These are phyloP conservation scores for Noccaea bulbosa DNA, from an alignment of 345 rosid species.

Conservation along the genomic window DNA sequence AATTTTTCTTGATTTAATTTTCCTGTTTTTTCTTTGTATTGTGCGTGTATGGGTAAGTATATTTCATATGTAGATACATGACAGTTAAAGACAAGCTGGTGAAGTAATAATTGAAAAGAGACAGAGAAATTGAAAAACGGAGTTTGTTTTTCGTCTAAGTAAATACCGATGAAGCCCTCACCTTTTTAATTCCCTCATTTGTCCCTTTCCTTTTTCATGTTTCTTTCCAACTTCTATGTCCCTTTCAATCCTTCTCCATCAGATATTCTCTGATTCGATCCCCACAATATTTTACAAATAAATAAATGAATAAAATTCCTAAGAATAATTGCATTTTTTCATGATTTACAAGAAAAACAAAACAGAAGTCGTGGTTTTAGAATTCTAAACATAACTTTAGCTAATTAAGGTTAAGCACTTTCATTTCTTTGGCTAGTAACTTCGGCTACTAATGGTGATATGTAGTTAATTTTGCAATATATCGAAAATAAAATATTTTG, in stretches of 20 bases:
- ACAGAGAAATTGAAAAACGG: conserved; percentile 36
- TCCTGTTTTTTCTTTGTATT: not conserved
- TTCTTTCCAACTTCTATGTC: conserved; percentile 59
- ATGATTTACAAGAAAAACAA: no score
- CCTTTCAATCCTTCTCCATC: conserved; percentile 77
- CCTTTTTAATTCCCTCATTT: conserved; percentile 66
- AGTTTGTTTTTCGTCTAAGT: conserved; percentile 47
- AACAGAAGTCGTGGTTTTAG: no score
- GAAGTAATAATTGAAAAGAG: conserved; percentile 45
- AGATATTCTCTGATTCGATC: conserved; percentile 67
- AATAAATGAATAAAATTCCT: not conserved
- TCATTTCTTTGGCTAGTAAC: no score
- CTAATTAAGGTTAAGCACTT: no score
- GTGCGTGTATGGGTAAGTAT: conserved; percentile 30
- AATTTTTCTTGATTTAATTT: not conserved
- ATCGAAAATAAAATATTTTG: not conserved
- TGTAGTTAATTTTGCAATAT: not conserved
- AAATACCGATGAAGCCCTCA: conserved; percentile 57
- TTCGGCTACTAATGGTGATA: not conserved
- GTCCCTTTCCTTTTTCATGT: conserved; percentile 69
- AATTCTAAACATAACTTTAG: no score
- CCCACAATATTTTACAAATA: not conserved
- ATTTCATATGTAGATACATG: conserved; percentile 35
- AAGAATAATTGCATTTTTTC: not conserved
- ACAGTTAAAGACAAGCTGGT: conserved; percentile 42